Conservation (phyloP, 164 flowering plant genomes). For the Vitis riparia region DNA sequence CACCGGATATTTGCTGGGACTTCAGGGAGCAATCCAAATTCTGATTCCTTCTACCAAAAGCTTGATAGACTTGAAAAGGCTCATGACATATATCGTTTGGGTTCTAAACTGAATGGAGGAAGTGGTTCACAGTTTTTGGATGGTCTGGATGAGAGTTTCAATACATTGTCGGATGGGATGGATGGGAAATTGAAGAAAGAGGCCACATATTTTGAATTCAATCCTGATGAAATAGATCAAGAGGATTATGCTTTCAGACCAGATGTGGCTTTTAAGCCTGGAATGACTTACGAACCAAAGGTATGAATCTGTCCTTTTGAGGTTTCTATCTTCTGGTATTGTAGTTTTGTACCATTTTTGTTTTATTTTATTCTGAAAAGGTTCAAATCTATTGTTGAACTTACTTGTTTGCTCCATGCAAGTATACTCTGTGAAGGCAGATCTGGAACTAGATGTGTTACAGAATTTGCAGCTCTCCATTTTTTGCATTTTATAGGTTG, state of each 20-base stretch:
- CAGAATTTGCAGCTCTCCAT: too few species aligned
- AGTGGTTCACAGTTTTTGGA: slow-evolving; percentile 19
- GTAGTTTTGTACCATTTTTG: not conserved
- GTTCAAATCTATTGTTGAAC: not conserved
- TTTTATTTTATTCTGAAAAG: not conserved
- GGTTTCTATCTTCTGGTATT: not conserved
- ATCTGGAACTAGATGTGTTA: not conserved
- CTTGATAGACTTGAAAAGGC: slow-evolving; percentile 47
- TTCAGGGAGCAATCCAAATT: slow-evolving; percentile 25
- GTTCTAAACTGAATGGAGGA: slow-evolving; percentile 17
- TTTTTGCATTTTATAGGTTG: too few species aligned
- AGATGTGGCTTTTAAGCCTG: slow-evolving; percentile 39
- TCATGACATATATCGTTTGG: slow-evolving; percentile 24
- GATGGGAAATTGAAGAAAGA: slow-evolving; percentile 68
- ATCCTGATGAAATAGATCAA: slow-evolving; percentile 42
- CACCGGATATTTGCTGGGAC: slow-evolving; percentile 52
- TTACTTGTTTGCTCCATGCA: not conserved
- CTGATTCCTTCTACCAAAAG: slow-evolving; percentile 44
- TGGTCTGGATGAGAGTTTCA: slow-evolving; percentile 48
- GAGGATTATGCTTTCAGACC: slow-evolving; percentile 67
- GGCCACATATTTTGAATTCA: slow-evolving; percentile 55
- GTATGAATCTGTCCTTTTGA: slow-evolving; percentile 26
- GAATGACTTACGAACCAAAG: slow-evolving; percentile 44
- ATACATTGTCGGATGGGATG: slow-evolving; percentile 66
- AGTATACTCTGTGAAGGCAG: not conserved